Evolutionary conservation across 2,329 filamentous ascomycete species (phyloP).

Genomic region (Daldinia sp.): DNA sequence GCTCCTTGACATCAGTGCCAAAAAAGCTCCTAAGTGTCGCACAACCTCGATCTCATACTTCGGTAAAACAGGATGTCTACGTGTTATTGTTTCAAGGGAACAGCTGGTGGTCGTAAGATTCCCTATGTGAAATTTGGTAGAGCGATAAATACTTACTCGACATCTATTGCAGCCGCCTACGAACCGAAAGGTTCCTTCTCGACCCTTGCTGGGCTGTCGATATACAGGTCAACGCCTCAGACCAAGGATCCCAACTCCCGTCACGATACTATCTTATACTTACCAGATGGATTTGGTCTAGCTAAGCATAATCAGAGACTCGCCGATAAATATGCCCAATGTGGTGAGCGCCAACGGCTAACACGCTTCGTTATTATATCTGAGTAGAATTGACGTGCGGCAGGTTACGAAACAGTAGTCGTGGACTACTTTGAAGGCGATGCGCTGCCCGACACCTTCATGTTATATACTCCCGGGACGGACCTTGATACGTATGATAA

Average conservation of each 20-base stretch:
- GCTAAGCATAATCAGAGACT: constrained; percentile 22
- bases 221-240: constrained; percentile 11
- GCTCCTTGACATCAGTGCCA: neutral
- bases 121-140: neutral
- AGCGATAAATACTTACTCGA: neutral
- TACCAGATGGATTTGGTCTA: constrained; percentile 19
- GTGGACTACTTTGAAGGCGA: constrained; percentile 22
- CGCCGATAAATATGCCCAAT: constrained; percentile 17
- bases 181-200: constrained; percentile 3
- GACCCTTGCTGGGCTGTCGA: constrained; percentile 4
- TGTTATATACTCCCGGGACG: constrained; percentile 17
- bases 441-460: constrained; percentile 17
- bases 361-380: neutral
- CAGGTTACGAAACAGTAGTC: constrained; percentile 16
- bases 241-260: neutral
- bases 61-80: constrained; percentile 11
- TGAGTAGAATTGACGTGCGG: neutral
- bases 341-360: neutral
- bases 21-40: too few relatives aligned
- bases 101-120: constrained; percentile 10
- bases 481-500: constrained; percentile 12
- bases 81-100: constrained; percentile 19
- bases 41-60: neutral
- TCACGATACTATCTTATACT: constrained; percentile 4
- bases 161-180: neutral